phyloP scores from a whole-genome alignment of 1,284 basidiomycete genomes.

The Fomitopsis palustris region DNA sequence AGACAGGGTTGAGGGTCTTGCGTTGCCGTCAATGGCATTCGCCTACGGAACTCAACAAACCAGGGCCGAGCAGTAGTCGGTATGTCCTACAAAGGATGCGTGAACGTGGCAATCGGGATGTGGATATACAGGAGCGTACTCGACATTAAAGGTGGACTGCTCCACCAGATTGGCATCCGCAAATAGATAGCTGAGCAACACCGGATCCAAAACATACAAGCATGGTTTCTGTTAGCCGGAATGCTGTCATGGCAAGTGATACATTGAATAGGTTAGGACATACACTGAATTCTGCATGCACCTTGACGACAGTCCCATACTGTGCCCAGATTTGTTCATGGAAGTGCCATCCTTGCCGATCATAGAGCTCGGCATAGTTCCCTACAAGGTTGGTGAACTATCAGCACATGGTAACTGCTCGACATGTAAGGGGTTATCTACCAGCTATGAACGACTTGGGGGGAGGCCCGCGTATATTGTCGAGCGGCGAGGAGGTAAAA shows the following conservation, averaged over 20 bases:
- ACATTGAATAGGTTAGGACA: not conserved
- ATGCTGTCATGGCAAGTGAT: not conserved
- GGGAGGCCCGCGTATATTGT: not conserved
- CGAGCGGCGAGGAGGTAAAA: not conserved
- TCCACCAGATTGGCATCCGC: not conserved
- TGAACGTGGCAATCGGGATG: no score
- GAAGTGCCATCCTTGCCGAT: conserved; percentile 15
- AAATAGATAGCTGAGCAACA: not conserved
- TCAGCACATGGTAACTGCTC: no score
- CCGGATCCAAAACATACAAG: conserved; percentile 7
- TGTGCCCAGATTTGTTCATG: conserved; percentile 13
- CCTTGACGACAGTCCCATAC: conserved; percentile 18
- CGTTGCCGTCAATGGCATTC: conserved; percentile 23
- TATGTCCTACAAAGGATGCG: not conserved
- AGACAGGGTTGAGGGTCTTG: conserved; percentile 26
- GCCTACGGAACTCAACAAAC: conserved; percentile 12
- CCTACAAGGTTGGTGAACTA: not conserved
- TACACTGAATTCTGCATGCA: conserved; percentile 15
- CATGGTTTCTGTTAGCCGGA: conserved; percentile 11
- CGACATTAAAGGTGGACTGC: not conserved
- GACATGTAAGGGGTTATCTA: no score
- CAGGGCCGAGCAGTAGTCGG: conserved; percentile 7
- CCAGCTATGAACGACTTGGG: not conserved
- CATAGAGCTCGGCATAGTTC: not conserved
- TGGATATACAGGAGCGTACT: not conserved